Evolutionary conservation across 2,329 filamentous ascomycete species (phyloP).

Genomic region (Rugonectria rugulosa): DNA sequence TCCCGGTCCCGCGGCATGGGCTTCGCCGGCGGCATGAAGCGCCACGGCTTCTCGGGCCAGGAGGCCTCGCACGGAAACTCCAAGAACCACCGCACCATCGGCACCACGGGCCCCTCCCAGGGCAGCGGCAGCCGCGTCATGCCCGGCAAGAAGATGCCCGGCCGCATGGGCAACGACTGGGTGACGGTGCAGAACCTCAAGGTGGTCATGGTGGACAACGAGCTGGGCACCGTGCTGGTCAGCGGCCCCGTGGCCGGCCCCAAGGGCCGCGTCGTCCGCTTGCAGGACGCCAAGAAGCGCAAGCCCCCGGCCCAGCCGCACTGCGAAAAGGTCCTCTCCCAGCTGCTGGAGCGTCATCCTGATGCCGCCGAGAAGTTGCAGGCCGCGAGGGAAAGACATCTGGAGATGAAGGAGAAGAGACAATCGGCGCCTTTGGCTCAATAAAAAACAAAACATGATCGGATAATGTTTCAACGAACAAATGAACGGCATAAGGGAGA

Average conservation of each 20-base stretch:
- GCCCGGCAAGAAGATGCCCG: constrained; percentile 98
- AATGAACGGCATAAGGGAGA: constrained; percentile 22
- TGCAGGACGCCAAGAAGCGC: constrained; percentile 94
- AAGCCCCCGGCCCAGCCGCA: constrained; percentile 59
- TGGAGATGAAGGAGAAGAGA: constrained; percentile 62
- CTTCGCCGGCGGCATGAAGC: constrained; percentile 98
- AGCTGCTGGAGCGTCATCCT: constrained; percentile 56
- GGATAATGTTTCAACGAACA: constrained; percentile 34
- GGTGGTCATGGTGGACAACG: constrained; percentile 85
- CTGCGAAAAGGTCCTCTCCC: constrained; percentile 54
- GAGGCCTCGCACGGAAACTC: constrained; percentile 94
- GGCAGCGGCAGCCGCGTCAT: constrained; percentile 91
- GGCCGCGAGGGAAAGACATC: constrained; percentile 57
- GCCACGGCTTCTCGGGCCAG: constrained; percentile 88
- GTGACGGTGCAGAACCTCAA: constrained; percentile 92
- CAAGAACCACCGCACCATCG: constrained; percentile 90
- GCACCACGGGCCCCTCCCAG: constrained; percentile 88
- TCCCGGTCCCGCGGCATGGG: constrained; percentile 86
- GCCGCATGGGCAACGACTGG: constrained; percentile 89
- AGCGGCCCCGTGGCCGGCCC: constrained; percentile 88
- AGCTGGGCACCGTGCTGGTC: constrained; percentile 87
- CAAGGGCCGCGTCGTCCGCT: constrained; percentile 82
- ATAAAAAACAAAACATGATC: too few species aligned
- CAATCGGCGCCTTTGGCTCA: constrained; percentile 37
- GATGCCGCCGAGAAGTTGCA: constrained; percentile 55